Evolutionary conservation across 2,329 filamentous ascomycete species (phyloP).

Genomic region (Fusarium paranaense): DNA sequence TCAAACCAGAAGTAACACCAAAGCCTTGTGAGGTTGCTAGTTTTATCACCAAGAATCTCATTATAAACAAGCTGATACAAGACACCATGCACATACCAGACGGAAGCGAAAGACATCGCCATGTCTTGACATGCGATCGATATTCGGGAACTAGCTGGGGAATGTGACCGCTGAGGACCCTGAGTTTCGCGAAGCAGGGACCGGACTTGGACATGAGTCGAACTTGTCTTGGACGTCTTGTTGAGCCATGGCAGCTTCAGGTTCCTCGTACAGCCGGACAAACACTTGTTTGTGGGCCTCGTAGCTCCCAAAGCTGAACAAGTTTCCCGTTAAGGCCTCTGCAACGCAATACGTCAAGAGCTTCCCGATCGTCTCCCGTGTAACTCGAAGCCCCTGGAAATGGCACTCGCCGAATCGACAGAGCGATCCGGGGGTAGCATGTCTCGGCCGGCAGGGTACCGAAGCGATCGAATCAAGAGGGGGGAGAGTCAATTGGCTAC

Average conservation of each 20-base stretch:
- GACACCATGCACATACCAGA: conserved; percentile 20
- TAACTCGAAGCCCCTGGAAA: conserved; percentile 9
- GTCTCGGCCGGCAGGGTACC: conserved; percentile 39
- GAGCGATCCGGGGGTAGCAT: conserved; percentile 22
- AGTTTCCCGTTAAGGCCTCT: conserved; percentile 4
- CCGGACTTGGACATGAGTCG: neutral
- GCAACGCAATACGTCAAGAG: neutral
- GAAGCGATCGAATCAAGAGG: conserved; percentile 29
- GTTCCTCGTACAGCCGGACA: conserved; percentile 9
- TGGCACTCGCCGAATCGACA: conserved; percentile 16
- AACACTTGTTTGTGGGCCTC: conserved; percentile 20
- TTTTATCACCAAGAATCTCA: neutral
- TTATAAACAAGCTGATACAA: conserved; percentile 11
- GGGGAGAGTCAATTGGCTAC: conserved; percentile 33
- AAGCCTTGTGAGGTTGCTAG: neutral
- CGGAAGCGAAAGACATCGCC: conserved; percentile 32
- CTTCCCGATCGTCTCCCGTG: conserved; percentile 17
- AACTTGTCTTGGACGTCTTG: conserved; percentile 4
- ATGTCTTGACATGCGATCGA: conserved; percentile 34
- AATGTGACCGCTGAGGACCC: neutral
- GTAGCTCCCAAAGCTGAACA: conserved; percentile 1
- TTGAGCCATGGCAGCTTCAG: neutral
- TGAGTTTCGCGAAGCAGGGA: neutral
- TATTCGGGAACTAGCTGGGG: neutral
- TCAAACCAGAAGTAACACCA: neutral